These are phyloP conservation scores for Fusarium lateritium DNA, from an alignment of 2,329 filamentous ascomycete genomes.

Conservation along the genomic window DNA sequence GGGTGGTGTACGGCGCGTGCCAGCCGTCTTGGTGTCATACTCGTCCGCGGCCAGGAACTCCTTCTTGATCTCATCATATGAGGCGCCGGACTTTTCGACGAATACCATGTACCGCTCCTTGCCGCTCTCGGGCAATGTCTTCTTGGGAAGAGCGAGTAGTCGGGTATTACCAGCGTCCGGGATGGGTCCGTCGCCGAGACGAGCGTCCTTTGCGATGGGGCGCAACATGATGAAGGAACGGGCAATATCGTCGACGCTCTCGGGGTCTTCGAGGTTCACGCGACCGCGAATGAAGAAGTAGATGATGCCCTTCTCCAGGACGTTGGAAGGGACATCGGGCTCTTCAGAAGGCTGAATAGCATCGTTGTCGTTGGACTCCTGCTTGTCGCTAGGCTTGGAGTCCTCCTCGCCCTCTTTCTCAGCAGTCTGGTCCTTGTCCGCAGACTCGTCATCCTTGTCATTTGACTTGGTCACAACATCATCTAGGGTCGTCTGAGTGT, in stretches of 20 bases:
- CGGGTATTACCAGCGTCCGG: constrained; percentile 73
- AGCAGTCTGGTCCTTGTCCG: not conserved
- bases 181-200: constrained; percentile 67
- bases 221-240: constrained; percentile 85
- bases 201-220: constrained; percentile 77
- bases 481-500: constrained; percentile 45
- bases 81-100: constrained; percentile 80
- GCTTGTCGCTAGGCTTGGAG: constrained; percentile 10
- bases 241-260: constrained; percentile 79
- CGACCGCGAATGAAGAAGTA: constrained; percentile 92
- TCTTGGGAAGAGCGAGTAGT: constrained; percentile 86
- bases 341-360: constrained; percentile 45
- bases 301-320: constrained; percentile 89
- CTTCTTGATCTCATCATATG: constrained; percentile 79
- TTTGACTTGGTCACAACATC: constrained; percentile 28
- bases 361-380: constrained; percentile 25
- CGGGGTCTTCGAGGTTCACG: constrained; percentile 79
- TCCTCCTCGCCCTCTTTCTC: constrained; percentile 19
- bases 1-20: constrained; percentile 76
- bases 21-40: constrained; percentile 83
- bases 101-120: constrained; percentile 84
- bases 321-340: constrained; percentile 60
- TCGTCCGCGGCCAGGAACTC: constrained; percentile 76
- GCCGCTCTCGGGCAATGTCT: constrained; percentile 79
- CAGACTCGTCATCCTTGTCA: not conserved